Percentiles rank a stretch among this genome's conserved stretches.
Conservation (phyloP, 2,329 filamentous ascomycete species). For the Penicillium sp. region DNA sequence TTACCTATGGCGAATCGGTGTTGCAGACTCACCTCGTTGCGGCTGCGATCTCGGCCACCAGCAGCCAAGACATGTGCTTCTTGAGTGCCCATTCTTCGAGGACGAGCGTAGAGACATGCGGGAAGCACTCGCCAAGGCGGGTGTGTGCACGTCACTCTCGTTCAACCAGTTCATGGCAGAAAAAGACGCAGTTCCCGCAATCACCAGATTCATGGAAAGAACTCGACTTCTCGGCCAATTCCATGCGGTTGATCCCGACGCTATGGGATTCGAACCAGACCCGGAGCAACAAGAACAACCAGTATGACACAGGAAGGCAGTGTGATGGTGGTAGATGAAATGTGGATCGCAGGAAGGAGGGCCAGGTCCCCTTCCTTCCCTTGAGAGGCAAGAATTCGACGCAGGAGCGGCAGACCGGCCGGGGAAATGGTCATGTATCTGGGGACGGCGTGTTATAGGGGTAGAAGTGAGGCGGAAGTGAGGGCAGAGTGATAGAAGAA, state of each 20-base stretch:
- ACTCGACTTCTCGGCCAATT: background rate
- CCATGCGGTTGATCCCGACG: background rate
- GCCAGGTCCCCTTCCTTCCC: too few relatives aligned
- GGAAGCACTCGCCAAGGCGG: too few relatives aligned
- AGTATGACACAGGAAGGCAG: too few relatives aligned
- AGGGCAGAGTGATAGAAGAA: too few relatives aligned
- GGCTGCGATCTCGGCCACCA: background rate
- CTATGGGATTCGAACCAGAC: background rate
- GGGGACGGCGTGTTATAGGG: too few relatives aligned
- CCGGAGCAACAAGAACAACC: too few relatives aligned
- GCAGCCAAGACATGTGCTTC: background rate
- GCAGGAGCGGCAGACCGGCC: too few relatives aligned
- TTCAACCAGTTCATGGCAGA: background rate
- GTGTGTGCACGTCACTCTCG: background rate
- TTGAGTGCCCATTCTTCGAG: background rate
- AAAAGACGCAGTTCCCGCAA: rapidly evolving
- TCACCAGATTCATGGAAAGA: background rate
- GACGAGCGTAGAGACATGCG: background rate
- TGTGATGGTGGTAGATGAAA: too few relatives aligned
- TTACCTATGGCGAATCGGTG: background rate
- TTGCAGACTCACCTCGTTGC: background rate
- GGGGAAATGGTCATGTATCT: too few relatives aligned
- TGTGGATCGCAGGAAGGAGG: too few relatives aligned
- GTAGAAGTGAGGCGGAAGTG: too few relatives aligned
- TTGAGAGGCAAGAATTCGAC: too few relatives aligned